Evolutionary conservation across 163 green algal genomes (phyloP).

Genomic region (Volvox carteri): DNA sequence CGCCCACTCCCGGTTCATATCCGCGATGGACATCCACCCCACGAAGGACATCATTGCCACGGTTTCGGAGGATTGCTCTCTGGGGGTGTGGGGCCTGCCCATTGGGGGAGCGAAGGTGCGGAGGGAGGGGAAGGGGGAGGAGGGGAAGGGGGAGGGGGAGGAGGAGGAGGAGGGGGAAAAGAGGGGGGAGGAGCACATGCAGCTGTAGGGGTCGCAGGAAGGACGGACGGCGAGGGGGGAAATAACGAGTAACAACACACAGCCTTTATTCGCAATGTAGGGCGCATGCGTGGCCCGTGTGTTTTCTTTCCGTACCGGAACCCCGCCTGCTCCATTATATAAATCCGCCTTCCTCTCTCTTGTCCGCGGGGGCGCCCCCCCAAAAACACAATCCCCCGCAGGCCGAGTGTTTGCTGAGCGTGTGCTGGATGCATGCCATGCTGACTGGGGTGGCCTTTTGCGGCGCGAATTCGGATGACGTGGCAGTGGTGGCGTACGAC

Average conservation of each 20-base stretch:
- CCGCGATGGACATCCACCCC: constrained; percentile 72
- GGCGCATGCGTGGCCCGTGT: too few species aligned
- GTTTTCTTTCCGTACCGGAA: too few species aligned
- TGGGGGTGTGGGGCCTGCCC: constrained; percentile 67
- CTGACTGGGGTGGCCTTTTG: constrained; percentile 70
- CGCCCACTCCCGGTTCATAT: constrained; percentile 59
- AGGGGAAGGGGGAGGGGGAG: background rate
- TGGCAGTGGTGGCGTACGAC: constrained; percentile 70
- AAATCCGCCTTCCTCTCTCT: too few species aligned
- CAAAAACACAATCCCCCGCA: too few species aligned
- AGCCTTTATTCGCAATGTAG: too few species aligned
- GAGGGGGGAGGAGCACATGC: background rate
- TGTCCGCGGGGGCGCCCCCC: too few species aligned
- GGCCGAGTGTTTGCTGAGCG: constrained; percentile 60
- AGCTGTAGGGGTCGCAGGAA: too few species aligned
- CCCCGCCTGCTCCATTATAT: background rate
- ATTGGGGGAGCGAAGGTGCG: constrained; percentile 59
- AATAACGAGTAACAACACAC: too few species aligned
- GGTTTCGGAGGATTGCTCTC: constrained; percentile 64
- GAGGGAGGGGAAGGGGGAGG: background rate
- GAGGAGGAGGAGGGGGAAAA: background rate
- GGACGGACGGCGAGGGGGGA: too few species aligned
- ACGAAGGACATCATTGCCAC: constrained; percentile 66
- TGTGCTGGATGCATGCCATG: constrained; percentile 52
- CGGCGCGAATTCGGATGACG: constrained; percentile 55